phyloP scores from a whole-genome alignment of 176 grass and related monocot species.

The Paspalum notatum region DNA sequence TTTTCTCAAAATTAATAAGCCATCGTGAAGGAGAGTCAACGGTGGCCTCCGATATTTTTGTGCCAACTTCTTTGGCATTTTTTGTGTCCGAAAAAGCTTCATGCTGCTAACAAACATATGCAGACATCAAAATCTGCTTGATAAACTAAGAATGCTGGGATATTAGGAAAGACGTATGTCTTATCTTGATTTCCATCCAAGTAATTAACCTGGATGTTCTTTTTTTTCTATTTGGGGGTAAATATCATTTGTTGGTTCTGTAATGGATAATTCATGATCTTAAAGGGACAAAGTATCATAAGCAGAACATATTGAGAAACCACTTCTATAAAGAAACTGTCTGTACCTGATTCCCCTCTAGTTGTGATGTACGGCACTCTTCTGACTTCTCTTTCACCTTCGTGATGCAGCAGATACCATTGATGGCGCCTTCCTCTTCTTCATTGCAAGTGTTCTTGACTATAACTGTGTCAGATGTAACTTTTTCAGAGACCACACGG shows the following conservation, averaged over 20 bases:
- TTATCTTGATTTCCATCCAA: not conserved
- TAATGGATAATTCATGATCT: not conserved
- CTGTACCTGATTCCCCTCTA: conserved; percentile 47
- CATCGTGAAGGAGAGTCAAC: conserved; percentile 47
- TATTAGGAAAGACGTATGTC: not conserved
- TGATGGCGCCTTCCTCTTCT: conserved; percentile 37
- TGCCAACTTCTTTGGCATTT: conserved; percentile 31
- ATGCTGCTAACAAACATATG: conserved; percentile 19
- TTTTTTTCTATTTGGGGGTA: not conserved
- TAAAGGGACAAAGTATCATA: not conserved
- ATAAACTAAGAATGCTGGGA: not conserved
- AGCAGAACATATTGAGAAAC: not conserved
- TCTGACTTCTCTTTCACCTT: conserved; percentile 41
- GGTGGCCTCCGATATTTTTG: conserved; percentile 18
- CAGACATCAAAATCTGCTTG: not conserved
- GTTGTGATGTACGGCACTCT: conserved; percentile 15
- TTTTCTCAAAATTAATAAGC: conserved; percentile 66
- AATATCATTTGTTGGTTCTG: not conserved
- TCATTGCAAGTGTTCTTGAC: conserved; percentile 23
- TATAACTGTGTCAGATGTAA: conserved; percentile 30
- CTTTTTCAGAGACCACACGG: conserved; percentile 24
- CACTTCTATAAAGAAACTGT: not conserved
- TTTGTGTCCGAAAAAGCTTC: not conserved
- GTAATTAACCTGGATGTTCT: not conserved
- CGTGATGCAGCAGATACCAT: conserved; percentile 16